Evolutionary conservation across 73 alveolate genomes (phyloP).

Genomic region (Paramecium primaurelia): DNA sequence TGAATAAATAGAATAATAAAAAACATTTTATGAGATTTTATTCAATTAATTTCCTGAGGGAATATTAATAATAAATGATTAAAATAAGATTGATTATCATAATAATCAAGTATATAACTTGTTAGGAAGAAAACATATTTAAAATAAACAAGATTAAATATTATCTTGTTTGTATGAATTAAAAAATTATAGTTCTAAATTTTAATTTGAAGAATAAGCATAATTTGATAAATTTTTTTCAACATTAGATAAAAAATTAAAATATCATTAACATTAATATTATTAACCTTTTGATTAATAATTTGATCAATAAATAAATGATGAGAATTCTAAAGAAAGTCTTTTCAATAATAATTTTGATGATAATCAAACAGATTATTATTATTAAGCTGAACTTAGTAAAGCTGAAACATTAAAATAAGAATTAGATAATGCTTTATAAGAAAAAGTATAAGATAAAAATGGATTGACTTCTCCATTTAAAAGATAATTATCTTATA

Average conservation of each 20-base stretch:
- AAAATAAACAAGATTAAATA: not conserved
- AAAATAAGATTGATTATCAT: not conserved
- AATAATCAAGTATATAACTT: not conserved
- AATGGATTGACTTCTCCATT: not conserved
- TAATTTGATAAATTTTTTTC: not conserved
- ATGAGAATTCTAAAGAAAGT: not conserved
- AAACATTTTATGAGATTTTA: not conserved
- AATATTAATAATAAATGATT: not conserved
- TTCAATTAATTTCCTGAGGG: slow-evolving; percentile 40
- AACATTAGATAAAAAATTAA: not conserved
- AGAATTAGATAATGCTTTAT: not conserved
- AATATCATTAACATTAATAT: not conserved
- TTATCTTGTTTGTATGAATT: not conserved
- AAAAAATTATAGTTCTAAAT: not conserved
- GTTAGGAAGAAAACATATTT: not conserved
- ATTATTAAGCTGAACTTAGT: not conserved
- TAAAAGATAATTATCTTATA: not conserved
- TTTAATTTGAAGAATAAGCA: not conserved
- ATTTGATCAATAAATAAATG: not conserved
- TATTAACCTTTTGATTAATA: not conserved
- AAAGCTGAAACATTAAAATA: not conserved
- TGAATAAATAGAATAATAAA: not conserved
- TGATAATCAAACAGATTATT: not conserved
- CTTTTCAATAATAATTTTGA: not conserved
- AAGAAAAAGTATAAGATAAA: not conserved